Evolutionary conservation across 257 asterid genomes (phyloP), one percentile per base, ranked within the genome.

Genomic region (Paulownia fortunei): DNA sequence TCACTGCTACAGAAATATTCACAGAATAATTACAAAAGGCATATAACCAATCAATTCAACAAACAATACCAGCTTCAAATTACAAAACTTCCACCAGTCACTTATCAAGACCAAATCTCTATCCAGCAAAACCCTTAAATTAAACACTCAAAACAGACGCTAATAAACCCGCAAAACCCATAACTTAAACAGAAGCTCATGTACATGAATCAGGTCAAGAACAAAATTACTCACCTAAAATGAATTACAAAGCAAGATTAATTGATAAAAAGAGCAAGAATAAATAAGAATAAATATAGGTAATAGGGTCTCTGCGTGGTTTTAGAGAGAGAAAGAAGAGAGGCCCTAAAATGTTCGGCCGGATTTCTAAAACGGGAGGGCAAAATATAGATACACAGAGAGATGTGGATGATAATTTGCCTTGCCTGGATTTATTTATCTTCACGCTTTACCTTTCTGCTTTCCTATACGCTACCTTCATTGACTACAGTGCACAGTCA

Each of bases 401-500:
- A 16, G 71, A 58, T 27, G 71, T 18, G 60, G 81, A 58, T 39
- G 76, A 77, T 16, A 66, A 24, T 23, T 73, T 26, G 21, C 30
- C 24, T 72, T 2, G 13, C 52, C 19, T 46, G 16, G 41, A 69
- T 69, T 69, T 69, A 69, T 69, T 52, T 46, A 11, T 54, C 76
- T 19, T 54, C 76, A 72, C 63, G 32, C 46, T 36, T 37, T 36
- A n/a, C 72, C 52, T 23, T 37, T 65, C 54, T 37, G n/a, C 21
- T 37, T 32, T 63, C 44, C n/a, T 27, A 68, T 46, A 46, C 73
- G 74, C 74, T 58, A 39, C 24, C 27, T 41, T 73, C 26, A 3
- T n/a, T 21, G 27, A 23, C 59, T 75, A 47, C 64, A 7, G 64
- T 75, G 54, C 73, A 75, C 79, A 73, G 69, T 9, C 69, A 37